These are phyloP conservation scores for Cordyceps pruinosa DNA, from an alignment of 2,329 filamentous ascomycete species.

Conservation along the genomic window DNA sequence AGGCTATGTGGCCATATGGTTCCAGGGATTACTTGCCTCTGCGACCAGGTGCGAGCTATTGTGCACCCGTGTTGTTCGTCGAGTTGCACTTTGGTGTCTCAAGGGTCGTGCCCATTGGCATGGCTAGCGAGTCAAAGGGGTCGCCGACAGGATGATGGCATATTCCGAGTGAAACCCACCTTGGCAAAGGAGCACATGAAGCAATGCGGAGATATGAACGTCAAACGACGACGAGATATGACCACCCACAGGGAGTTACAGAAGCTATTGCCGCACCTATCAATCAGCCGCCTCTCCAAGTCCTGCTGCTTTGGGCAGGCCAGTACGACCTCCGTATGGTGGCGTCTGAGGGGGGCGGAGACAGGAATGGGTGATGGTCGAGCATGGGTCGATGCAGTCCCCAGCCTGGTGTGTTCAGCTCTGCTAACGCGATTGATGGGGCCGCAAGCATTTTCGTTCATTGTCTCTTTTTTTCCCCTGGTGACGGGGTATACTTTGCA, in stretches of 20 bases:
- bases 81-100: too few relatives aligned
- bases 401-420: not conserved
- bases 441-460: not conserved
- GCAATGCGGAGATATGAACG: not conserved
- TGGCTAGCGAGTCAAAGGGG: not conserved
- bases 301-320: not conserved
- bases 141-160: not conserved
- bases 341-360: not conserved
- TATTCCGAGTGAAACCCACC: not conserved
- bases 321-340: not conserved
- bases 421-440: too few relatives aligned
- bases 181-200: not conserved
- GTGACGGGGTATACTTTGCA: too few relatives aligned
- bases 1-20: not conserved
- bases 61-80: too few relatives aligned
- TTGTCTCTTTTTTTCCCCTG: not conserved
- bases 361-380: not conserved
- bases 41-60: too few relatives aligned
- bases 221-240: not conserved
- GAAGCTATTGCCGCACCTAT: not conserved
- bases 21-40: not conserved
- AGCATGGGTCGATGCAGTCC: slow-evolving; percentile 9
- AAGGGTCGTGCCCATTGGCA: too few relatives aligned
- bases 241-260: not conserved
- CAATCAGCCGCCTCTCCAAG: not conserved